Evolutionary conservation across 2,329 filamentous ascomycete genomes (phyloP).

Genomic region (Phialemonium atrogriseum): DNA sequence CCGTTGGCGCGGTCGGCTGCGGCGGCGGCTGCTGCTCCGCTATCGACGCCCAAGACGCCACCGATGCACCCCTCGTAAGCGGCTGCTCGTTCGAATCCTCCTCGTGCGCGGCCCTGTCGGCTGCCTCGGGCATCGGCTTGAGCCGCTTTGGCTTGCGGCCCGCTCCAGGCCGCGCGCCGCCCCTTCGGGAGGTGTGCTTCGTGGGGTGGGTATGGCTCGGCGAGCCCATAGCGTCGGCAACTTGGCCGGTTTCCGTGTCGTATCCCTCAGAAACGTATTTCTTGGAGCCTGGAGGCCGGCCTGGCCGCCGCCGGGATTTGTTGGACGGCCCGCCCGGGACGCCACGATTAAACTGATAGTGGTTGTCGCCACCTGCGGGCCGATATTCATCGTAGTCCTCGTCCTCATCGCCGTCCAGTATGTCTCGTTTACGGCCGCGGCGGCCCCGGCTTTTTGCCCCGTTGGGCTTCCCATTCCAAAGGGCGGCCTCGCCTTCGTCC

Average conservation of each 20-base stretch:
- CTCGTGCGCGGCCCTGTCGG: neutral
- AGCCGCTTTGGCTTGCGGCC: constrained; percentile 15
- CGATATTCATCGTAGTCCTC: constrained; percentile 10
- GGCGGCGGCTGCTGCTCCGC: too few species aligned
- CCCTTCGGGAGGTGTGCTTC: constrained; percentile 6
- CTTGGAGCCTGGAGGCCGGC: too few species aligned
- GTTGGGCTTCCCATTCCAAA: constrained; percentile 10
- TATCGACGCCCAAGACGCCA: too few species aligned
- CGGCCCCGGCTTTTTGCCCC: constrained; percentile 1
- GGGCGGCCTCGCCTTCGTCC: constrained; percentile 6
- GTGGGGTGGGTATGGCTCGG: too few species aligned
- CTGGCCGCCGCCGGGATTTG: too few species aligned
- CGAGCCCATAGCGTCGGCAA: too few species aligned
- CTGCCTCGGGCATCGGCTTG: neutral
- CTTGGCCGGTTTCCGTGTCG: too few species aligned
- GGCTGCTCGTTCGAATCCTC: neutral
- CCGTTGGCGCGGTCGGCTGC: neutral
- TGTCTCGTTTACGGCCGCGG: constrained; percentile 3
- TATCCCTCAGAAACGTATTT: too few species aligned
- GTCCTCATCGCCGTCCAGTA: constrained; percentile 12
- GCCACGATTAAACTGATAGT: constrained; percentile 5
- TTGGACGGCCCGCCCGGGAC: too few species aligned
- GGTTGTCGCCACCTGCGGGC: constrained; percentile 6
- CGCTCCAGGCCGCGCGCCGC: constrained; percentile 14
- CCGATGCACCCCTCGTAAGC: too few species aligned